Percentiles rank a stretch among this genome's conserved stretches.
phyloP scores from a whole-genome alignment of 2,329 filamentous ascomycete species.

The Didymella pinodella region DNA sequence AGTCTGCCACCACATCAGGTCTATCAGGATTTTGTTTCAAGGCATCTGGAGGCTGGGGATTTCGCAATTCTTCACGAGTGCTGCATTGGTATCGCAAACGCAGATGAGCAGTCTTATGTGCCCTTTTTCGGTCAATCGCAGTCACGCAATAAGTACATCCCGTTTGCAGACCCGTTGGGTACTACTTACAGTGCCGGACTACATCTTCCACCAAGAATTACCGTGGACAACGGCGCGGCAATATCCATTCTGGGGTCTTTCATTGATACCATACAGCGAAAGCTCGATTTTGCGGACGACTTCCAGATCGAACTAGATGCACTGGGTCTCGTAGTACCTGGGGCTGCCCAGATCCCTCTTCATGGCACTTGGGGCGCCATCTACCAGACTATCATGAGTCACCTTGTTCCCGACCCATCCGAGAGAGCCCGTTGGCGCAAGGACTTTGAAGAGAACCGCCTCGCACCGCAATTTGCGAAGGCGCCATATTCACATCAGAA shows the following conservation, averaged over 20 bases:
- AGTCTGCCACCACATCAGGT: slow-evolving; percentile 3
- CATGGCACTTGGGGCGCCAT: slow-evolving; percentile 20
- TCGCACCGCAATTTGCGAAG: slow-evolving; percentile 2
- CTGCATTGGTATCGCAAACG: slow-evolving; percentile 14
- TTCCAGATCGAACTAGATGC: slow-evolving; percentile 4
- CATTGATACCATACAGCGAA: slow-evolving; percentile 10
- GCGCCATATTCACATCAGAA: slow-evolving; percentile 14
- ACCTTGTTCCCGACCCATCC: not conserved
- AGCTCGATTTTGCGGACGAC: slow-evolving; percentile 11
- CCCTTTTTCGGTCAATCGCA: slow-evolving; percentile 17
- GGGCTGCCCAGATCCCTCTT: slow-evolving; percentile 2
- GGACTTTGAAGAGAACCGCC: slow-evolving; percentile 15
- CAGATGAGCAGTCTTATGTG: slow-evolving; percentile 14
- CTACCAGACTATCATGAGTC: slow-evolving; percentile 10
- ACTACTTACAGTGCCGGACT: slow-evolving; percentile 14
- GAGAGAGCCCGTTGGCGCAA: slow-evolving; percentile 11
- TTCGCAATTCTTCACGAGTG: slow-evolving; percentile 19
- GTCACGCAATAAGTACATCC: slow-evolving; percentile 2
- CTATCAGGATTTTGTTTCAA: slow-evolving; percentile 14
- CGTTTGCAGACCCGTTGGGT: slow-evolving; percentile 2
- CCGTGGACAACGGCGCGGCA: not conserved
- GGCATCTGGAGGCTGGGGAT: slow-evolving; percentile 12
- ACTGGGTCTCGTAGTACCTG: not conserved
- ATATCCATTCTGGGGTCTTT: slow-evolving; percentile 8
- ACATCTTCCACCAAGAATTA: slow-evolving; percentile 3